Base-by-base conservation (phyloP, 2,329 filamentous ascomycete species). In the Colletotrichum sp. region DNA sequence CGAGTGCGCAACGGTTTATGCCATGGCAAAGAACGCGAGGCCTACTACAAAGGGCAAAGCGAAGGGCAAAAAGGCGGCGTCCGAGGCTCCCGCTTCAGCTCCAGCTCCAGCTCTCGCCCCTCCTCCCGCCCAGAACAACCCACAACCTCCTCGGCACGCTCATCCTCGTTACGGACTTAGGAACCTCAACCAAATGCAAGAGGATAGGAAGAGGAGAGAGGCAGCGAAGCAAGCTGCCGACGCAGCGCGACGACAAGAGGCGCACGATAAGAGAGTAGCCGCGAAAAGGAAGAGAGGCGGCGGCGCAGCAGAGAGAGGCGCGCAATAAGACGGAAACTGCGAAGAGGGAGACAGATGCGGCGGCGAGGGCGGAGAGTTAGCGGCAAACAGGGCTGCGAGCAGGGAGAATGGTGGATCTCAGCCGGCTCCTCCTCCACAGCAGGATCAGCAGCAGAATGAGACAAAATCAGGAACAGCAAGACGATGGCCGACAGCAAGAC, bases 41-140 rank as follows among this genome's bases (percentile, higher is more conserved):
- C 44, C 44, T 52, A 13, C 44, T 52, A 21, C 44, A 52, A 21
- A 52, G 44, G n/a, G 44, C n/a, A 4, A 49, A 49, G 44, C 18
- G 3, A 49, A 21, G 18, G 44, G 44, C n/a, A 13, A 10, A 21
- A 52, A 5, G n/a, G n/a, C 44, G 12, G 44, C n/a, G 10, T 6
- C 44, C n/a, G 2, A 52, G 44, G 44, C 44, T 49, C 6, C 44
- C 5, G 10, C 44, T 12, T 10, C 44, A 21, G 44, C 39, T 21
- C 39, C 39, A 3, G 18, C 39, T 7, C n/a, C 44, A 21, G 44
- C 3, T 21, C 10, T 10, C 5, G 44, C 44, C 0, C 44, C n/a
- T 4, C 1, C n/a, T 15, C n/a, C 59, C 0, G 30, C 26, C 2
- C 15, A 21, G 0, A 30, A 28, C 28, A n/a, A n/a, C 7, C 5